Evolutionary conservation across 129 eudicot genomes (phyloP), one percentile per base, ranked within the genome.

Genomic region (Arctium lappa): DNA sequence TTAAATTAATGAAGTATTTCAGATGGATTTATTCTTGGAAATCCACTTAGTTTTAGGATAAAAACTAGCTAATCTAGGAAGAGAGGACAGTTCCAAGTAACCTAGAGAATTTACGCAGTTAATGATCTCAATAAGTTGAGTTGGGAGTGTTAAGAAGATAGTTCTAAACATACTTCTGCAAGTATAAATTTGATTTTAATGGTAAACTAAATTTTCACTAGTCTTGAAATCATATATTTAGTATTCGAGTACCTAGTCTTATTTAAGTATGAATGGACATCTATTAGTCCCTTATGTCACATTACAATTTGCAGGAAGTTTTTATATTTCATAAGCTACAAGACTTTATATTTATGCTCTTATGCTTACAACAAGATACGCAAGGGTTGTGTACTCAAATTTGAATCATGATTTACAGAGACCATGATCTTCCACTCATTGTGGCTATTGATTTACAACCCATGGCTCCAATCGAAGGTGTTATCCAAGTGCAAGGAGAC

Each of bases 391-490:
- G 18, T 42, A 53, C 65, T 72, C 6, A 30, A 29, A 18, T 31
- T 38, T 76, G 22, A 27, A 12, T 44, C 13, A 27, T 87, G 79
- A 73, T 86, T 70, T 81, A 80, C 89, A 94, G 98, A 91, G 92
- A 85, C 77, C 38, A 85, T 38, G 92, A 94, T 85, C 90, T 85
- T 76, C 98, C 99, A 37, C 98, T 96, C 73, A 96, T 96, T 16
- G 99, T 96, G 87, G 99, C 99, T 74, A 94, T 96, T 75, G 99
- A 96, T 86, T 91, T 96, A 83, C 99, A 96, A 88, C 99, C 99
- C 48, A 96, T 96, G 99, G 98, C 98, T 80, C 99, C 99, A 48
- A 96, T 96, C 69, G 97, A 96, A 76, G 99, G 99, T 84, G 99
- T 96, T 72, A 91, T 96, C 53, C 97, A 96, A 92, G 99, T 96